phyloP scores from a whole-genome alignment of 2,329 filamentous ascomycete genomes.

The Xylariales sp. region DNA sequence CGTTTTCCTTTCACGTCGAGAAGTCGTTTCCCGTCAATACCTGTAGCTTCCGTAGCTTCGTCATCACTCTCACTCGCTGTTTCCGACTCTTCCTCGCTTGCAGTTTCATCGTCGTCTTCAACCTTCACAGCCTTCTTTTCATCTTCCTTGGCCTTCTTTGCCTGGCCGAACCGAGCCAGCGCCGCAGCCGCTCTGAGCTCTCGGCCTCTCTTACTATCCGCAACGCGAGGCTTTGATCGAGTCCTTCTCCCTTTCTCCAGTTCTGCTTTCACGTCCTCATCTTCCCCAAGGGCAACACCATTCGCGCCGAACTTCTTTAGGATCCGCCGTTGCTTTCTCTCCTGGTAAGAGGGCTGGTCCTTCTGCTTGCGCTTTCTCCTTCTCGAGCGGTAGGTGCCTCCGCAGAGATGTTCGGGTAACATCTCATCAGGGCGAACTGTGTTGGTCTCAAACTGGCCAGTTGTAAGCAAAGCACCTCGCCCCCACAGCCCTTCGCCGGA shows the following conservation, averaged over 20 bases:
- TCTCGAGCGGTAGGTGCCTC: slow-evolving; percentile 68
- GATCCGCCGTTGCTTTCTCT: slow-evolving; percentile 68
- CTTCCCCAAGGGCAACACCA: slow-evolving; percentile 64
- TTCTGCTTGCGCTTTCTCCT: slow-evolving; percentile 52
- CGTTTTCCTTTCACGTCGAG: slow-evolving; percentile 62
- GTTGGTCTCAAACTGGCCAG: slow-evolving; percentile 54
- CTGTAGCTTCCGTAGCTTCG: slow-evolving; percentile 47
- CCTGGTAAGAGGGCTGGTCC: slow-evolving; percentile 58
- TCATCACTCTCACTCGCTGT: slow-evolving; percentile 38
- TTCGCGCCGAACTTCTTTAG: slow-evolving; percentile 71
- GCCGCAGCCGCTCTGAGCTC: slow-evolving; percentile 75
- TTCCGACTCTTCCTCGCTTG: slow-evolving; percentile 32
- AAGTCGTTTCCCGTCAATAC: slow-evolving; percentile 60
- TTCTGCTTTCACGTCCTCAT: slow-evolving; percentile 59
- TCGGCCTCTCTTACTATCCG: slow-evolving; percentile 67
- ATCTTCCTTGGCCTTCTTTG: slow-evolving; percentile 46
- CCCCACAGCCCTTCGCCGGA: slow-evolving; percentile 84
- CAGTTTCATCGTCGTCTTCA: slow-evolving; percentile 21
- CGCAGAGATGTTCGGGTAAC: slow-evolving; percentile 70
- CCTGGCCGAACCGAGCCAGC: slow-evolving; percentile 63
- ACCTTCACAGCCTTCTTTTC: slow-evolving; percentile 34
- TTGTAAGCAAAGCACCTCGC: slow-evolving; percentile 57
- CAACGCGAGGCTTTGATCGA: slow-evolving; percentile 66
- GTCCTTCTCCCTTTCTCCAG: slow-evolving; percentile 62
- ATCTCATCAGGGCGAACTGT: slow-evolving; percentile 48